Evolutionary conservation across 163 green algal genomes (phyloP), one percentile per base, ranked within the genome.

Genomic region (Scenedesmus sp.): DNA sequence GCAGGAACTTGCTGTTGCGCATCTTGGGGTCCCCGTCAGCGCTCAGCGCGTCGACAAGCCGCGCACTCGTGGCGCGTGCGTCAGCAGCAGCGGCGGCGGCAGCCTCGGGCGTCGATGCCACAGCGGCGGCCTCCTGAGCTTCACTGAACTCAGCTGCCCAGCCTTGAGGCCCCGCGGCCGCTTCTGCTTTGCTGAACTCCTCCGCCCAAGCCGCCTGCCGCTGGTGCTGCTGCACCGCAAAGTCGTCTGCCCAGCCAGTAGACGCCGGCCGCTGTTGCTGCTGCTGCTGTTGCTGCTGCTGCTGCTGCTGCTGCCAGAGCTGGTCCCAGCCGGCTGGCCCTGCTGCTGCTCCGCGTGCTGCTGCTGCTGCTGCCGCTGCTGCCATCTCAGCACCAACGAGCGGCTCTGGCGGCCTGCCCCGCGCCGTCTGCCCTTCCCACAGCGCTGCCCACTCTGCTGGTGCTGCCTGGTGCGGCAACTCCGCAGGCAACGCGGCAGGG

Each of bases 1-100:
- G 95, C 86, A 99, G 92, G 91, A 99, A 99, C 91, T 98, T 95
- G 87, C 94, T 98, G 90, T 97, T 97, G 65, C 96, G 94, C 92
- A 99, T 98, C 94, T 99, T 99, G 76, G 96, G 96, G 92, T 99
- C 94, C 12, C 91, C 68, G 46, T 94, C 92, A 30, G 89, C 88
- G 9, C 91, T 81, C 88, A 99, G 93, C 49, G 96, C 96, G 20
- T 97, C 95, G 16, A 95, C 96, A 56, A 99, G 92, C 70, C 85
- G 87, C 42, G 90, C 88, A 7, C 95, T 98, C 65, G 96, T 94
- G 33, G 92, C 92, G 89, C 96, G 30, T 12, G 94, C 93, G n/a
- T 94, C 92, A 1, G 83, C 93, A 7, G 53, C 24, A 72, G 85
- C 90, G 20, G 85, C 92, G 9, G 68, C 44, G 46, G 44, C 44